Evolutionary conservation across 441 rosid genomes (phyloP).

Genomic region (Brassica hybrid): DNA sequence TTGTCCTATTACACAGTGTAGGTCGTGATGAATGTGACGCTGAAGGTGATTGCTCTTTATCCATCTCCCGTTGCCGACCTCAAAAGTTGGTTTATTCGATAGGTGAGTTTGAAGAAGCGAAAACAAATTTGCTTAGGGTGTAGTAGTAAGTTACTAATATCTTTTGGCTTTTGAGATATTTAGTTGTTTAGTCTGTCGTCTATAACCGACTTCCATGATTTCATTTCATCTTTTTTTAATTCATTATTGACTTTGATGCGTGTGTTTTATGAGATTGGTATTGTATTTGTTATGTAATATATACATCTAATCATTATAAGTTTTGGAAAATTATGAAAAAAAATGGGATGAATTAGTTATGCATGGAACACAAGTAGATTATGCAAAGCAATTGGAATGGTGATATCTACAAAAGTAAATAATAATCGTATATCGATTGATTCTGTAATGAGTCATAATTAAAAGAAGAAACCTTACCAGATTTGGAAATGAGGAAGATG

Average conservation of each 20-base stretch:
- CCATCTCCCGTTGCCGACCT: constrained; percentile 37
- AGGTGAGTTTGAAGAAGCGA: constrained; percentile 1
- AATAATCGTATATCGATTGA: not conserved
- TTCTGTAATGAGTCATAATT: not conserved
- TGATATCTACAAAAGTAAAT: not conserved
- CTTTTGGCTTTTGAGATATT: constrained; percentile 24
- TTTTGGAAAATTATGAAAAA: not conserved
- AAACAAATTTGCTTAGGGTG: constrained; percentile 5
- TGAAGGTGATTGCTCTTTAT: constrained; percentile 34
- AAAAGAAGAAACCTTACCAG: constrained; percentile 3
- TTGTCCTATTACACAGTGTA: not conserved
- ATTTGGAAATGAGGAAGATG: constrained; percentile 30
- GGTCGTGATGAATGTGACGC: constrained; percentile 19
- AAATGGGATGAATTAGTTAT: not conserved
- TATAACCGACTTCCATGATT: constrained; percentile 24
- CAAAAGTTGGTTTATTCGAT: constrained; percentile 17
- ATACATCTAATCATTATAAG: not conserved
- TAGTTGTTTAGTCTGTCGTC: constrained; percentile 6
- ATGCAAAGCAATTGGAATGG: not conserved
- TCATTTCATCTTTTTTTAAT: not conserved
- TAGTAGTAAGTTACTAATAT: constrained; percentile 1
- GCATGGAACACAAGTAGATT: not conserved
- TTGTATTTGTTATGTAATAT: constrained; percentile 7
- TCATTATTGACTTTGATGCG: not conserved
- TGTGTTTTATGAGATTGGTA: constrained; percentile 11